phyloP scores from a whole-genome alignment of 257 asterid species.

The Apocynum venetum region DNA sequence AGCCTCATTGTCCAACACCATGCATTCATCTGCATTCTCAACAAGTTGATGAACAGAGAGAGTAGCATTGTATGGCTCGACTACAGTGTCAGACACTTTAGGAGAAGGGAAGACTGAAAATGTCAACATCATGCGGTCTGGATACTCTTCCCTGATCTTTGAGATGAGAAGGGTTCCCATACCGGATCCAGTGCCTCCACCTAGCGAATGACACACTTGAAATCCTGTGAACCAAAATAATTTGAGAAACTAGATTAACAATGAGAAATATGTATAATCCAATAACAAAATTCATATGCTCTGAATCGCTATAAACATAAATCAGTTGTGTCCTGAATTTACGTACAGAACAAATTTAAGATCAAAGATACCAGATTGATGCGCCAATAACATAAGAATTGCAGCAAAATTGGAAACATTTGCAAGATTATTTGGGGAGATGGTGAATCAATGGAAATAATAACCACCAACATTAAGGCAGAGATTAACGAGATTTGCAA shows the following conservation, averaged over 20 bases:
- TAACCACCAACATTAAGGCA: no score
- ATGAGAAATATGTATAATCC: not conserved
- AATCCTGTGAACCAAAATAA: slow-evolving; percentile 6
- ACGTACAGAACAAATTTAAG: not conserved
- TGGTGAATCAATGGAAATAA: no score
- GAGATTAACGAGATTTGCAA: no score
- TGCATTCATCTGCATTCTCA: slow-evolving; percentile 22
- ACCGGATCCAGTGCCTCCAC: slow-evolving; percentile 15
- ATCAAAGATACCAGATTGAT: no score
- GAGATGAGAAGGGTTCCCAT: slow-evolving; percentile 17
- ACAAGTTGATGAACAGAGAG: slow-evolving; percentile 20
- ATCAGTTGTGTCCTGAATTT: not conserved
- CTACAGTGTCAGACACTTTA: slow-evolving; percentile 18
- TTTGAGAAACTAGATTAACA: not conserved
- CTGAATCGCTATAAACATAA: not conserved
- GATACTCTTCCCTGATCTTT: slow-evolving; percentile 24
- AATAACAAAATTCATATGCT: not conserved
- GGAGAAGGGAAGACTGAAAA: slow-evolving; percentile 15
- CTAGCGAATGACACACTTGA: slow-evolving; percentile 11
- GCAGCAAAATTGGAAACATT: not conserved
- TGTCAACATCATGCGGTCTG: slow-evolving; percentile 23
- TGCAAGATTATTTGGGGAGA: not conserved
- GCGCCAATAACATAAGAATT: not conserved
- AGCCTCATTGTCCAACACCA: slow-evolving; percentile 21
- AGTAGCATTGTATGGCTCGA: slow-evolving; percentile 19